These are phyloP conservation scores for Ceratonia siliqua DNA, from an alignment of 306 rosid species.

Conservation along the genomic window DNA sequence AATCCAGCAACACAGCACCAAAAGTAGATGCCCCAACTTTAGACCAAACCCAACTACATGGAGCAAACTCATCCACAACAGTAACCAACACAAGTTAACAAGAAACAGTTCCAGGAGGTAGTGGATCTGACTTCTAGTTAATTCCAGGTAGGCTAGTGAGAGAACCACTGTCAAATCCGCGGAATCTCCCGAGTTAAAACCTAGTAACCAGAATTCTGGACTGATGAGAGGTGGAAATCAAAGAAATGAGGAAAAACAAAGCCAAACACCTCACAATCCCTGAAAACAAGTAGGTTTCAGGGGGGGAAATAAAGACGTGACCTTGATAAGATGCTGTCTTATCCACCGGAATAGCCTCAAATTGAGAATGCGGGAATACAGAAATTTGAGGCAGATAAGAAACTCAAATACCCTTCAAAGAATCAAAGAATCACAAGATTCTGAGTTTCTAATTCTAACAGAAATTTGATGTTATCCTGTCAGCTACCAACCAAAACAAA, in stretches of 20 bases:
- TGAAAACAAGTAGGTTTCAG: conserved; percentile 28
- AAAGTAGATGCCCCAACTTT: conserved; percentile 83
- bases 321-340: conserved; percentile 65
- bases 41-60: conserved; percentile 81
- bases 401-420: conserved; percentile 40
- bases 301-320: conserved; percentile 13
- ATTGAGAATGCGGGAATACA: conserved; percentile 44
- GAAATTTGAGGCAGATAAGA: conserved; percentile 39
- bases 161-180: conserved; percentile 64
- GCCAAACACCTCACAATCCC: conserved; percentile 42
- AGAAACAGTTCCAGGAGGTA: conserved; percentile 48
- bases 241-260: conserved; percentile 36
- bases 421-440: conserved; percentile 70
- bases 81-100: conserved; percentile 57
- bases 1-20: conserved; percentile 74
- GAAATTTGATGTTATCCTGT: conserved; percentile 56
- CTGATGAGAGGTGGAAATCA: conserved; percentile 29
- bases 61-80: conserved; percentile 77
- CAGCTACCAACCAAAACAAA: conserved; percentile 60
- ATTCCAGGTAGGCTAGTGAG: conserved; percentile 40
- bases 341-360: conserved; percentile 63
- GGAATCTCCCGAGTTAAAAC: conserved; percentile 49
- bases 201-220: conserved; percentile 39
- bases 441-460: conserved; percentile 63
- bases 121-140: conserved; percentile 48